These are phyloP conservation scores for Xylariaceae sp. DNA, from an alignment of 2,329 filamentous ascomycete genomes.

Conservation along the genomic window DNA sequence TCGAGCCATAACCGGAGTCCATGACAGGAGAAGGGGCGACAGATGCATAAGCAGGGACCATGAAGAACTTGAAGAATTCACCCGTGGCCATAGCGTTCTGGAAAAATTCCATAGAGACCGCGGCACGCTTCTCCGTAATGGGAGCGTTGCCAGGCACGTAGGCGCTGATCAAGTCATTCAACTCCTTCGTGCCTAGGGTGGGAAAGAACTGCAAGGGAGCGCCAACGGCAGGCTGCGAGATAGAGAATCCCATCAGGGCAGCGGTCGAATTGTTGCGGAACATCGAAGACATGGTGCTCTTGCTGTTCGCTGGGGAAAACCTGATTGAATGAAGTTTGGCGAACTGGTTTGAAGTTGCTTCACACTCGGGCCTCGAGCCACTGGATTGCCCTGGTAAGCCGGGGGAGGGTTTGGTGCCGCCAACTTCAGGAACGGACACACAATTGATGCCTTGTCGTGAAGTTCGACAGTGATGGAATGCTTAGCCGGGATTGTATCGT, in stretches of 20 bases:
- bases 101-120: constrained; percentile 57
- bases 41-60: constrained; percentile 40
- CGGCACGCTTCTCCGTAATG: constrained; percentile 56
- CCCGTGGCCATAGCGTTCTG: constrained; percentile 50
- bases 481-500: too few species aligned
- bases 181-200: constrained; percentile 58
- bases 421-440: constrained; percentile 12
- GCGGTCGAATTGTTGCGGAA: constrained; percentile 33
- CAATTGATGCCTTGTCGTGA: neutral
- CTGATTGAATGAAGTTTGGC: constrained; percentile 18
- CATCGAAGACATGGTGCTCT: constrained; percentile 32
- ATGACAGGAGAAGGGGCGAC: constrained; percentile 41
- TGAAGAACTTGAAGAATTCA: constrained; percentile 59
- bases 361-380: constrained; percentile 8
- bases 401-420: constrained; percentile 8
- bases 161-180: constrained; percentile 56
- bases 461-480: neutral
- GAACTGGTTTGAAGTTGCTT: constrained; percentile 1
- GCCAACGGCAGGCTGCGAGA: constrained; percentile 56
- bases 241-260: constrained; percentile 50
- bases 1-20: constrained; percentile 45
- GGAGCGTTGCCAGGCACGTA: constrained; percentile 52
- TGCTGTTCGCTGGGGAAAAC: constrained; percentile 7
- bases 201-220: constrained; percentile 62
- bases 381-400: constrained; percentile 15